Evolutionary conservation across 2,329 filamentous ascomycete species (phyloP).

Genomic region (Chaetomium globosum): DNA sequence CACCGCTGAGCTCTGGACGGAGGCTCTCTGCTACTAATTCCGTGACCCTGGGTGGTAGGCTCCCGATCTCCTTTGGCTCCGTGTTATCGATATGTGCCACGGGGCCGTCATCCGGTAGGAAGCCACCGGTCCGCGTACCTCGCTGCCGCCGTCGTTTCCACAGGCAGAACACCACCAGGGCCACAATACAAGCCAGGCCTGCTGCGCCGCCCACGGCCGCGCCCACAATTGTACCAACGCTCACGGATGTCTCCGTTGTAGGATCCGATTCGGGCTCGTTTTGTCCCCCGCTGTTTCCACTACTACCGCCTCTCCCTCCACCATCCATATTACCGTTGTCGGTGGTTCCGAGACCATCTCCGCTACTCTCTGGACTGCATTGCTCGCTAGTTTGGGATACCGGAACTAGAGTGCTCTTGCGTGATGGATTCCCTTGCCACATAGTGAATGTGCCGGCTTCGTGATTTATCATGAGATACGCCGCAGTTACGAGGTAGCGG

Average conservation of each 20-base stretch:
- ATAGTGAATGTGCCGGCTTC: constrained; percentile 42
- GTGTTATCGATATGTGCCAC: not conserved
- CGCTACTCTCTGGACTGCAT: no score
- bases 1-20: no score
- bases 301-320: not conserved
- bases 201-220: not conserved
- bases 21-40: no score
- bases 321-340: not conserved
- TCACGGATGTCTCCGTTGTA: not conserved
- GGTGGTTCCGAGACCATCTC: constrained; percentile 12
- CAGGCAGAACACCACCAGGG: not conserved
- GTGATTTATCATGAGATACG: constrained; percentile 44
- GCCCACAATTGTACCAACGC: not conserved
- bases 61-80: not conserved
- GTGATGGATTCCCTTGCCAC: constrained; percentile 41
- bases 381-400: no score
- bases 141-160: not conserved
- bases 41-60: no score
- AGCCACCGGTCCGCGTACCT: not conserved
- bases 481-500: constrained; percentile 42
- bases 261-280: no score
- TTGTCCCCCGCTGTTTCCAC: constrained; percentile 4
- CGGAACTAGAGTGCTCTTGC: no score
- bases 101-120: no score
- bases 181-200: not conserved